phyloP scores from a whole-genome alignment of 169 alveolate genomes.

The Eimeria necatrix region DNA sequence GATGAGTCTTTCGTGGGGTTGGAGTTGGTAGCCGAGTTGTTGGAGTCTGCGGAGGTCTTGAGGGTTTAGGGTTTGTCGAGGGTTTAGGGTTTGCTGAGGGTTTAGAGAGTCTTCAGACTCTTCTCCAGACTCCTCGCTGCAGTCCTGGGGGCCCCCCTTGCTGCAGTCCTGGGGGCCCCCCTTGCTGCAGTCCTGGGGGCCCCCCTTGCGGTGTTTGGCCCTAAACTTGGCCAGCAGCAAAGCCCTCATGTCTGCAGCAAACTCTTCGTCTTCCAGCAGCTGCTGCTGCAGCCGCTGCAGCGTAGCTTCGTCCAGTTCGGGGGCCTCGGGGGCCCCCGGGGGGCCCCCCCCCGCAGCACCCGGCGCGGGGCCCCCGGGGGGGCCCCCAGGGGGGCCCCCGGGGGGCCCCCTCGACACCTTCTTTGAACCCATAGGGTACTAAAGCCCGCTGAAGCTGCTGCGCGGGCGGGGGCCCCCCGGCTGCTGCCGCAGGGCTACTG shows the following conservation, averaged over 20 bases:
- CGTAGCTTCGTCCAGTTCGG: slow-evolving; percentile 51
- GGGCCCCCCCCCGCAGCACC: slow-evolving; percentile 19
- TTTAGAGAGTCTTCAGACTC: too few species aligned
- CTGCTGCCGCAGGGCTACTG: neutral
- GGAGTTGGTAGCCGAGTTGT: slow-evolving; percentile 45
- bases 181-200: slow-evolving; percentile 17
- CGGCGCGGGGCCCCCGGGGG: neutral
- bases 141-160: slow-evolving; percentile 27
- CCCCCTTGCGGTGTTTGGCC: slow-evolving; percentile 42
- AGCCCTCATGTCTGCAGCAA: slow-evolving; percentile 60
- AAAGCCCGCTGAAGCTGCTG: neutral
- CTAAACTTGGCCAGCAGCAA: slow-evolving; percentile 60
- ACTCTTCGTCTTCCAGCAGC: slow-evolving; percentile 51
- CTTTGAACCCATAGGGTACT: too few species aligned
- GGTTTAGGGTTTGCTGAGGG: neutral
- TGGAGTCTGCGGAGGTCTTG: slow-evolving; percentile 14
- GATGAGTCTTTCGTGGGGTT: slow-evolving; percentile 56
- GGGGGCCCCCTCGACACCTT: too few species aligned
- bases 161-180: slow-evolving; percentile 44
- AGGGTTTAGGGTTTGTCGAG: neutral
- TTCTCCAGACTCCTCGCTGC: neutral
- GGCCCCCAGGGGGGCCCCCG: slow-evolving; percentile 47
- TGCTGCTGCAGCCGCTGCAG: slow-evolving; percentile 52
- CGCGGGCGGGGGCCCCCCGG: neutral
- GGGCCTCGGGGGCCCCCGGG: slow-evolving; percentile 18